Conservation (phyloP, 2,329 filamentous ascomycete genomes). For the Akanthomyces dipterigenus region DNA sequence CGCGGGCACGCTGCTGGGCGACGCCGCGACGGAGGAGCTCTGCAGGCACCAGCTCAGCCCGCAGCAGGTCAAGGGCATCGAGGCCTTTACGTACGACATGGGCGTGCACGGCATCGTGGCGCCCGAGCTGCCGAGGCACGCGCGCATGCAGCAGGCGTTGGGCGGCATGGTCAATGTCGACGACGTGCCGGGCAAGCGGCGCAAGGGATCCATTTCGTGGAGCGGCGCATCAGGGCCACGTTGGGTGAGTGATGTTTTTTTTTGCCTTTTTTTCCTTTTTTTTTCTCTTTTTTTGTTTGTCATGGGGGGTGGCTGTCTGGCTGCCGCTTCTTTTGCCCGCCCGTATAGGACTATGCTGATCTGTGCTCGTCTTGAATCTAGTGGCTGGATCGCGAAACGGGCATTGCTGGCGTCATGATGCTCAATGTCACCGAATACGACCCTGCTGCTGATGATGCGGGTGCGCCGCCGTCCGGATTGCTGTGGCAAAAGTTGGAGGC, state of each 20-base stretch:
- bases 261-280: too few species aligned
- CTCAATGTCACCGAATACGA: conserved; percentile 8
- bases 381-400: conserved; percentile 24
- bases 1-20: conserved; percentile 23
- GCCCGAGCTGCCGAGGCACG: conserved; percentile 29
- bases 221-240: conserved; percentile 34
- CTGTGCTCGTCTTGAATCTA: neutral
- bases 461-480: neutral
- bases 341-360: neutral
- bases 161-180: conserved; percentile 33
- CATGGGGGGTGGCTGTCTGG: too few species aligned
- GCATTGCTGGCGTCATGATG: conserved; percentile 13
- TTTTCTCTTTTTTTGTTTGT: too few species aligned
- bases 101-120: conserved; percentile 22
- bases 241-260: conserved; percentile 29
- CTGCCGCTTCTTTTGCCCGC: neutral
- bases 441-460: neutral
- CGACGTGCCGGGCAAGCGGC: conserved; percentile 33
- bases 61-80: conserved; percentile 17
- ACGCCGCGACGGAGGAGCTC: conserved; percentile 27
- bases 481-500: conserved; percentile 6
- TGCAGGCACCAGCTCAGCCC: conserved; percentile 35
- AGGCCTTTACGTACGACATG: conserved; percentile 11
- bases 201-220: conserved; percentile 38
- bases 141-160: conserved; percentile 31